Conservation (phyloP, 345 rosid genomes). For the Gossypium ekmanianum region DNA sequence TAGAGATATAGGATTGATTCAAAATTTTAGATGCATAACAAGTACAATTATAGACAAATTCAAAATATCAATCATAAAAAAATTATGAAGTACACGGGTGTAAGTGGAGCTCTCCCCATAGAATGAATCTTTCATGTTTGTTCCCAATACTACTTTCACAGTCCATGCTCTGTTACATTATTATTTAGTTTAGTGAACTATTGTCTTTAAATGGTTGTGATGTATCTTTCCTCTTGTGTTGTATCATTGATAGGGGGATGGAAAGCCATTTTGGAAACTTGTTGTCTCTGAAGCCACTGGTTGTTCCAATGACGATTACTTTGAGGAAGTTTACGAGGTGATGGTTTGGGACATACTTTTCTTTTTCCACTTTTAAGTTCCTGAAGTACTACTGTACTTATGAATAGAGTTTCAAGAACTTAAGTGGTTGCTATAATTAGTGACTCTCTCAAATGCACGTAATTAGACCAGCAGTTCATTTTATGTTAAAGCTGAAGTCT, state of each 20-base stretch:
- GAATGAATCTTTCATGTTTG: neutral
- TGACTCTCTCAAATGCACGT: neutral
- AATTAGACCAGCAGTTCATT: neutral
- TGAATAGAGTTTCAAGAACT: neutral
- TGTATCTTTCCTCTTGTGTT: neutral
- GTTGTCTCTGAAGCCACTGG: slow-evolving; percentile 87
- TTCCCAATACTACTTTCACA: neutral
- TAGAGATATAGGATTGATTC: too few relatives aligned
- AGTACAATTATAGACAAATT: too few relatives aligned
- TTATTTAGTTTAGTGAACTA: neutral
- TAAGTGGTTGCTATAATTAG: neutral
- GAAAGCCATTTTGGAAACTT: slow-evolving; percentile 80
- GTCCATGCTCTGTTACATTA: neutral
- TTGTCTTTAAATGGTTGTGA: neutral
- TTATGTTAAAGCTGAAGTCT: slow-evolving; percentile 17
- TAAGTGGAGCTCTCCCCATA: too few relatives aligned
- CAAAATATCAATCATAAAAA: too few relatives aligned
- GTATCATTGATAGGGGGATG: slow-evolving; percentile 62
- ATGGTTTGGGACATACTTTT: slow-evolving; percentile 3
- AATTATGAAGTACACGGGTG: too few relatives aligned
- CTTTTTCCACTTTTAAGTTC: neutral
- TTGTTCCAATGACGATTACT: slow-evolving; percentile 58
- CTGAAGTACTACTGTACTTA: neutral
- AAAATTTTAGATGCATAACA: too few relatives aligned
- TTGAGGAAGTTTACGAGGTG: slow-evolving; percentile 87